Conservation (phyloP, 305 asterid species). For the Euphrasia arctica region DNA sequence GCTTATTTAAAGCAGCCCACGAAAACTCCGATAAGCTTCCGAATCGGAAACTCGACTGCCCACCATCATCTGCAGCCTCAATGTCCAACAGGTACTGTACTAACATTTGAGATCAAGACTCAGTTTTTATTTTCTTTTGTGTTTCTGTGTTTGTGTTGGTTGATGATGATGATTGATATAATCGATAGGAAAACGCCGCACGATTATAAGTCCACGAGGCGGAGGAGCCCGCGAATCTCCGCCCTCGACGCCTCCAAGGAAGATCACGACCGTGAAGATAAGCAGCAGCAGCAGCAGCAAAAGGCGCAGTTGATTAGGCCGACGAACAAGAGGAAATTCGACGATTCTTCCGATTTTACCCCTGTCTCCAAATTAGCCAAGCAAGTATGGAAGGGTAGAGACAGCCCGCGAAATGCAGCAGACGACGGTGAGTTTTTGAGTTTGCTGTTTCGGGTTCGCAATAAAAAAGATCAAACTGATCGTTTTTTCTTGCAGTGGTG, state of each 20-base stretch:
- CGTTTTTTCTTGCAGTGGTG: constrained; percentile 21
- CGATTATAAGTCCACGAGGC: constrained; percentile 24
- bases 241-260: constrained; percentile 38
- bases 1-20: neutral
- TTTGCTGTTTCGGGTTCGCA: neutral
- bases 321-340: constrained; percentile 36
- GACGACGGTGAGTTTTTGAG: constrained; percentile 31
- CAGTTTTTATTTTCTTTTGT: neutral
- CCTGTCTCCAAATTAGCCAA: constrained; percentile 35
- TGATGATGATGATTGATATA: neutral
- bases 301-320: neutral
- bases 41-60: neutral
- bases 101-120: neutral
- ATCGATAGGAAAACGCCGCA: constrained; percentile 16
- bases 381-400: constrained; percentile 50
- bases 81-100: neutral
- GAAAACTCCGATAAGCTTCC: neutral
- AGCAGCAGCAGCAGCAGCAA: constrained; percentile 13
- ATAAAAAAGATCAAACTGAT: no score
- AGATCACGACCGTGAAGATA: constrained; percentile 2
- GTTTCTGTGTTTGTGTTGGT: neutral
- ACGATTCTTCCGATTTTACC: neutral
- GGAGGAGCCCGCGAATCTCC: constrained; percentile 55
- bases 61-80: neutral
- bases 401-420: constrained; percentile 9